phyloP scores from a whole-genome alignment of 179 eudicot species.

The Silene coronaria region DNA sequence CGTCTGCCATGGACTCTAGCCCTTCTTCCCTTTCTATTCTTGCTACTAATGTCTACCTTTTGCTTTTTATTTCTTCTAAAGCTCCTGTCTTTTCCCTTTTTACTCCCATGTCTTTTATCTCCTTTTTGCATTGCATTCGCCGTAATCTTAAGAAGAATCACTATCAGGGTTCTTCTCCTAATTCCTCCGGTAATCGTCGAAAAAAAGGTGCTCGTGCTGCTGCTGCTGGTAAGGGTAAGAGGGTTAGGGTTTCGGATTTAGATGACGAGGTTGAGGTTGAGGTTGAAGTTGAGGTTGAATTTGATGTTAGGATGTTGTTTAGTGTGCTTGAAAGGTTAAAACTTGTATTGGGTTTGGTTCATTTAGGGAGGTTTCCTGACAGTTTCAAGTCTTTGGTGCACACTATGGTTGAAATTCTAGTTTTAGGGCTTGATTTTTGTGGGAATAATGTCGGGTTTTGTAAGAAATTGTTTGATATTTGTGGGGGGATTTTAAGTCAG shows the following conservation, averaged over 20 bases:
- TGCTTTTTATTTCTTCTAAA: constrained; percentile 58
- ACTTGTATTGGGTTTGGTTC: constrained; percentile 54
- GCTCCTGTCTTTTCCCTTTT: constrained; percentile 74
- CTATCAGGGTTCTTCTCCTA: constrained; percentile 11
- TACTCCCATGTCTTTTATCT: constrained; percentile 69
- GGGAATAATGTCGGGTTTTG: constrained; percentile 40
- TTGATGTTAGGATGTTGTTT: constrained; percentile 53
- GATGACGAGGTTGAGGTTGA: constrained; percentile 18
- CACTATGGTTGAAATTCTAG: constrained; percentile 57
- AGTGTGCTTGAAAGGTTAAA: constrained; percentile 55
- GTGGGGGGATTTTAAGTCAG: constrained; percentile 43
- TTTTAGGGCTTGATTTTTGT: constrained; percentile 47
- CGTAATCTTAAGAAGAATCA: constrained; percentile 47
- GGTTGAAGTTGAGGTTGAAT: constrained; percentile 24
- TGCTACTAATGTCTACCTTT: constrained; percentile 57
- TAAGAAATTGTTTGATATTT: constrained; percentile 47
- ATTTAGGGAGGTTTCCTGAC: constrained; percentile 83
- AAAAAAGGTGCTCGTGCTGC: constrained; percentile 17
- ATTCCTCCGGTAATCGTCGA: constrained; percentile 8
- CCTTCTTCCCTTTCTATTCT: constrained; percentile 39
- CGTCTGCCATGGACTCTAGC: constrained; percentile 63
- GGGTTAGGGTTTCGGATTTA: constrained; percentile 26
- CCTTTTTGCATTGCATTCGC: constrained; percentile 64
- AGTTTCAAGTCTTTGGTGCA: constrained; percentile 71
- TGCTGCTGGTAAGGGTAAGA: constrained; percentile 18